Percentiles rank a stretch among this genome's conserved stretches.
Conservation (phyloP, 2,329 filamentous ascomycete species). For the Fusarium mexicanum region DNA sequence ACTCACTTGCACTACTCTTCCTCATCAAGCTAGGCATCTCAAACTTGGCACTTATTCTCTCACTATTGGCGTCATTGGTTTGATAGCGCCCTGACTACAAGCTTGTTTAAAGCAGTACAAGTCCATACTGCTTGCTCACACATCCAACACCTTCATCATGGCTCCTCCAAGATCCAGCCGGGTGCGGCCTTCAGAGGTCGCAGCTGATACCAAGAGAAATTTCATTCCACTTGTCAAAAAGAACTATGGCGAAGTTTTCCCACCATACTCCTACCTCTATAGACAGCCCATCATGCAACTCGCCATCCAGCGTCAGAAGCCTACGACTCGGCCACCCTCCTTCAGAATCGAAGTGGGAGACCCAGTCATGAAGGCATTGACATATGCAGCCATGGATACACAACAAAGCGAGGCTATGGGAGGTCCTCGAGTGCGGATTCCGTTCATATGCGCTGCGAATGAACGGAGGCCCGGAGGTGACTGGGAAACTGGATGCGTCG, state of each 20-base stretch:
- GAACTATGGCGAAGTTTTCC: conserved; percentile 64
- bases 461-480: conserved; percentile 82
- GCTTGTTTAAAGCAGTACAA: neutral
- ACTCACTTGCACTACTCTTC: conserved; percentile 14
- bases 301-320: conserved; percentile 49
- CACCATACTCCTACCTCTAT: conserved; percentile 68
- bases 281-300: conserved; percentile 60
- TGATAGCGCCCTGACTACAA: neutral
- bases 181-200: conserved; percentile 67
- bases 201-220: conserved; percentile 75
- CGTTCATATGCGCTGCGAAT: conserved; percentile 78
- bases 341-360: conserved; percentile 66
- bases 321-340: conserved; percentile 52
- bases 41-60: neutral
- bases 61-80: conserved; percentile 7
- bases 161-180: conserved; percentile 47
- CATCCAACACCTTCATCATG: conserved; percentile 39
- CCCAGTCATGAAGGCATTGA: conserved; percentile 68
- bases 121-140: neutral
- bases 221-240: conserved; percentile 73
- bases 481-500: conserved; percentile 72
- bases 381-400: conserved; percentile 60
- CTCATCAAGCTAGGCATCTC: neutral
- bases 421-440: conserved; percentile 57
- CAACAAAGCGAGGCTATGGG: conserved; percentile 48